A percentile compares a stretch with the other conserved stretches of the same genome.
Conservation (phyloP, 2,329 filamentous ascomycete genomes). For the Beauveria medogensis region DNA sequence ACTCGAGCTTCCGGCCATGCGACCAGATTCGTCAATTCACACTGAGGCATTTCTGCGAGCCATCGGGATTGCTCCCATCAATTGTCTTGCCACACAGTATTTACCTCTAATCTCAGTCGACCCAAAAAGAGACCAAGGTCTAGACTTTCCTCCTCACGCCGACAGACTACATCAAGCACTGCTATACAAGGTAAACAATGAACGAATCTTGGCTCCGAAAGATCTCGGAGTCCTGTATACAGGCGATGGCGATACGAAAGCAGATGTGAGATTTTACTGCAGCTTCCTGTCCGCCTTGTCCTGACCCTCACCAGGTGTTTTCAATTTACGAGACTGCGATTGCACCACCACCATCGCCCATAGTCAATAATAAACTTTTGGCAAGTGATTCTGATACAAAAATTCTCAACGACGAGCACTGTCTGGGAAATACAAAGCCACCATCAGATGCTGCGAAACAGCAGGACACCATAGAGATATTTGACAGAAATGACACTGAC, state of each 20-base stretch:
- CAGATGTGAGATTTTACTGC: not conserved
- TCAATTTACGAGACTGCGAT: not conserved
- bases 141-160: constrained; percentile 18
- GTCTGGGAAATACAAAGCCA: not conserved
- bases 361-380: not conserved
- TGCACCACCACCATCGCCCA: not conserved
- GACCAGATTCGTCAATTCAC: not conserved
- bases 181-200: constrained; percentile 20
- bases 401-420: not conserved
- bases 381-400: not conserved
- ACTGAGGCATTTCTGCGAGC: not conserved
- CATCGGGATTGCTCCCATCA: not conserved
- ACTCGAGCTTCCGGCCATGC: constrained; percentile 1
- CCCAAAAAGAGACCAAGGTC: constrained; percentile 20
- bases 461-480: not conserved
- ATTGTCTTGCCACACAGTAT: constrained; percentile 20
- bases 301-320: not conserved
- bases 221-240: too few species aligned
- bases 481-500: not conserved
- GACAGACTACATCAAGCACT: constrained; percentile 19
- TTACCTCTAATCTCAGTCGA: constrained; percentile 21
- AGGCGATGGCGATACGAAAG: too few species aligned
- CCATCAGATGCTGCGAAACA: not conserved
- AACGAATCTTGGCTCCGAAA: not conserved
- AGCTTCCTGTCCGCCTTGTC: not conserved